Percentiles rank a stretch among this genome's conserved stretches.
These are phyloP conservation scores for Porphyrellus cyaneotinctus DNA, from an alignment of 768 basidiomycete species.

Conservation along the genomic window DNA sequence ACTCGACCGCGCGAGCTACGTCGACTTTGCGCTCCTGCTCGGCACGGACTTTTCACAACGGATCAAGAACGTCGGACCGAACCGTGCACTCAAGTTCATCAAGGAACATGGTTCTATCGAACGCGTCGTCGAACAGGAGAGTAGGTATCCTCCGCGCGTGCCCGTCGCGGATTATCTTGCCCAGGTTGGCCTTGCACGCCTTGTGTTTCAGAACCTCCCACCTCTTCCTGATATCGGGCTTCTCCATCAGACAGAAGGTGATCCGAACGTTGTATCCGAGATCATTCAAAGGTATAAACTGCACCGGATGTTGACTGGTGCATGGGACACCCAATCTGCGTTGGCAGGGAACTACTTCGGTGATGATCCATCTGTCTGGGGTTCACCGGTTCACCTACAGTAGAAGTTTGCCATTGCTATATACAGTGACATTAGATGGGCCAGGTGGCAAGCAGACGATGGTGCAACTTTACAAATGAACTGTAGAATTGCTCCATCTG, in stretches of 20 bases:
- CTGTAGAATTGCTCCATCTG: too few species aligned
- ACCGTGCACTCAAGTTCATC: conserved; percentile 73
- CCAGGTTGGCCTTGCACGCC: conserved; percentile 58
- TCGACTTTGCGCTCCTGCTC: conserved; percentile 84
- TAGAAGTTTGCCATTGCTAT: not conserved
- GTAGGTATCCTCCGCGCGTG: conserved; percentile 48
- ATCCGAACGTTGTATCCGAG: conserved; percentile 41
- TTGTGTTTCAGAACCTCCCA: conserved; percentile 63
- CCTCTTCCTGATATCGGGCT: conserved; percentile 45
- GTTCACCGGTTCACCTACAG: not conserved
- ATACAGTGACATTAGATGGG: not conserved
- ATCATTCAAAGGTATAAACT: conserved; percentile 52
- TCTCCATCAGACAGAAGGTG: conserved; percentile 34
- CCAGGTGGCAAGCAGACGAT: too few species aligned
- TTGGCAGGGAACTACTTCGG: conserved; percentile 63
- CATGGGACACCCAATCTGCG: conserved; percentile 43
- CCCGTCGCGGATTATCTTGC: conserved; percentile 52
- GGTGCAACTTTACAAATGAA: too few species aligned
- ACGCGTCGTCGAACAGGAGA: conserved; percentile 50
- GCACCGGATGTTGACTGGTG: conserved; percentile 35
- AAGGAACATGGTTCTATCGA: conserved; percentile 71
- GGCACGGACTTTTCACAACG: conserved; percentile 91
- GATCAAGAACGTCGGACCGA: conserved; percentile 77
- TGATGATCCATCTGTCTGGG: conserved; percentile 49
- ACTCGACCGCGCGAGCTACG: conserved; percentile 54